Evolutionary conservation across 768 basidiomycete species (phyloP), one percentile per base, ranked within the genome.

Genomic region (Coprinellus micaceus): DNA sequence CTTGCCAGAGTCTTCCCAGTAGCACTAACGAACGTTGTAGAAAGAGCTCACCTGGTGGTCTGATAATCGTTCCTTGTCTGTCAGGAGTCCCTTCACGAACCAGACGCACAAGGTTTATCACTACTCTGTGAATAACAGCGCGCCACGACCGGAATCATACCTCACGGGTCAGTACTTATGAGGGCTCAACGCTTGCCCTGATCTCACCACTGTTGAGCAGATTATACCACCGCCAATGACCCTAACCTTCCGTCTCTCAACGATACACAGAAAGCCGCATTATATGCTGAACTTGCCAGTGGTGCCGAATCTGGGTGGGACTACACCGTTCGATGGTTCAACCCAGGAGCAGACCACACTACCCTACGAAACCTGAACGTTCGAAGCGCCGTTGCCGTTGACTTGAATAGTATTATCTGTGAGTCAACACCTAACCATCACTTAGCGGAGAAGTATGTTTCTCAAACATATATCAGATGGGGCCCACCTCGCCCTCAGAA

Each of bases 141-240:
- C 92, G 2, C 95, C 94, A 37, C 79, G 94, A 11, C 95, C 94
- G 0, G 95, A 98, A 74, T 91, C 87, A 0, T 89, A 89, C 63
- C 67, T 84, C 19, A 74, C 75, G 24, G 86, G 86, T 83, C 57
- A 52, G 40, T n/a, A n/a, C n/a, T n/a, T n/a, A n/a, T n/a, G n/a
- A n/a, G n/a, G n/a, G n/a, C n/a, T n/a, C n/a, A n/a, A n/a, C n/a
- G n/a, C n/a, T n/a, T n/a, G n/a, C n/a, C n/a, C n/a, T n/a, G n/a
- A n/a, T n/a, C n/a, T n/a, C n/a, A n/a, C n/a, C n/a, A n/a, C n/a
- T n/a, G n/a, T n/a, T n/a, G n/a, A n/a, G n/a, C n/a, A 81, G 95
- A 97, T 71, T 96, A 91, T 62, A 62, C 71, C 15, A 91, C 90
- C 0, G 87, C 82, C n/a, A 83, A 92, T 56, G 87, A 84, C 53